These are phyloP conservation scores for Cymbopogon citratus DNA, from an alignment of 176 grass and related monocot species.

Conservation along the genomic window DNA sequence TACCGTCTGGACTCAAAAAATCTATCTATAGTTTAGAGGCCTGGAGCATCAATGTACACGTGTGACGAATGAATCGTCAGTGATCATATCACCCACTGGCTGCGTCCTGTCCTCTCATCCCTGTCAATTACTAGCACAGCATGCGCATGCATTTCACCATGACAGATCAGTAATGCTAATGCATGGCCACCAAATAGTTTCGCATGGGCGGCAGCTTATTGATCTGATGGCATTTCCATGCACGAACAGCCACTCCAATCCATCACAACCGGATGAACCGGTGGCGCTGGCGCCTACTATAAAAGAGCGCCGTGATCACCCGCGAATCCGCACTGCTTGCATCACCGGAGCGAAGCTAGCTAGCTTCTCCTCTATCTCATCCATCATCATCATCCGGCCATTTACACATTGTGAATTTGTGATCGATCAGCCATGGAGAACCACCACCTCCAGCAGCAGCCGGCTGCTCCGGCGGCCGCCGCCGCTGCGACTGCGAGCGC, in stretches of 20 bases:
- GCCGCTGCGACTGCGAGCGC: not conserved
- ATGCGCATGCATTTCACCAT: not conserved
- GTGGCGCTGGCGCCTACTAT: constrained; percentile 15
- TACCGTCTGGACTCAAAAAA: too few species aligned
- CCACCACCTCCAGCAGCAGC: not conserved
- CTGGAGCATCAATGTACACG: not conserved
- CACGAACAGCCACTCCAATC: not conserved
- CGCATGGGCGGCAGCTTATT: not conserved
- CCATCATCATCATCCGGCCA: not conserved
- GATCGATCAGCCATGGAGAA: constrained; percentile 3
- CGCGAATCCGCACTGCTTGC: not conserved
- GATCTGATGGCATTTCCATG: not conserved
- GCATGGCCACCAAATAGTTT: not conserved
- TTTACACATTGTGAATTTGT: not conserved
- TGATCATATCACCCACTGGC: not conserved
- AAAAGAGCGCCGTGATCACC: constrained; percentile 19
- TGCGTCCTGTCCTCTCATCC: constrained; percentile 15
- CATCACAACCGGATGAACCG: not conserved
- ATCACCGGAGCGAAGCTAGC: not conserved
- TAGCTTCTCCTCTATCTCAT: not conserved
- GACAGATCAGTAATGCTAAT: not conserved
- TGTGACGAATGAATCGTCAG: not conserved
- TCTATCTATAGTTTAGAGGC: not conserved
- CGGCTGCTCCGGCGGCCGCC: too few species aligned
- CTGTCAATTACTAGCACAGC: not conserved